These are phyloP conservation scores for Schizosaccharomyces lindneri DNA, from an alignment of 805 yeast species.

Conservation along the genomic window DNA sequence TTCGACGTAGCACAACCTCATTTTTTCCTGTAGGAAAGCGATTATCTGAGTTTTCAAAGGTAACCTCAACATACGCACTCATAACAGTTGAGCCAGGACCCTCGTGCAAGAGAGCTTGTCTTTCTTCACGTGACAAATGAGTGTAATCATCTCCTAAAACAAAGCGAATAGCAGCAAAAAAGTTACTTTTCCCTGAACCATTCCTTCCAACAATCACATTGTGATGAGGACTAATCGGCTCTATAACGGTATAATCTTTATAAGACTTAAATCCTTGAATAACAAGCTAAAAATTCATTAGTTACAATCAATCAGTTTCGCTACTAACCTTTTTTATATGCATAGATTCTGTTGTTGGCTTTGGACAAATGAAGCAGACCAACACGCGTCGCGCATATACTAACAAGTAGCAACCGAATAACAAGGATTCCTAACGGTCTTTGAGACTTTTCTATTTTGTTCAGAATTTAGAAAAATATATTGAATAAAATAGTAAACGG, in stretches of 20 bases:
- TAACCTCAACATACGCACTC: constrained; percentile 80
- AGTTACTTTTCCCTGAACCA: constrained; percentile 92
- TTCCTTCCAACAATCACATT: constrained; percentile 75
- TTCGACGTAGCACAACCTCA: constrained; percentile 56
- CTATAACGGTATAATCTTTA: constrained; percentile 56
- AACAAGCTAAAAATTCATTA: constrained; percentile 19
- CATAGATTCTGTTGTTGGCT: constrained; percentile 1
- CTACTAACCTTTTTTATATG: constrained; percentile 1
- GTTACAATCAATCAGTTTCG: not conserved
- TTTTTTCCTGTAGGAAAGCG: constrained; percentile 45
- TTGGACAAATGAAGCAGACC: not conserved
- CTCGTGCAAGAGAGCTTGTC: constrained; percentile 70
- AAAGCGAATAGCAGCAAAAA: constrained; percentile 83
- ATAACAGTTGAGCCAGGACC: constrained; percentile 56
- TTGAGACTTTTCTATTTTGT: too few relatives aligned
- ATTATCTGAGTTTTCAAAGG: constrained; percentile 56
- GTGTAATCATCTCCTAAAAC: constrained; percentile 77
- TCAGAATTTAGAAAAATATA: too few relatives aligned
- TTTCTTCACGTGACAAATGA: constrained; percentile 58
- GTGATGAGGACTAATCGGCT: constrained; percentile 50
- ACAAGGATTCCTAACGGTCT: too few relatives aligned
- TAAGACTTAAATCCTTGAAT: constrained; percentile 90
- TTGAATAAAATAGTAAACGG: too few relatives aligned
- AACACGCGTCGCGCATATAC: too few relatives aligned
- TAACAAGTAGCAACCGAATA: too few relatives aligned